These are phyloP conservation scores for Dothistroma pini DNA, from an alignment of 2,329 filamentous ascomycete species.

Conservation along the genomic window DNA sequence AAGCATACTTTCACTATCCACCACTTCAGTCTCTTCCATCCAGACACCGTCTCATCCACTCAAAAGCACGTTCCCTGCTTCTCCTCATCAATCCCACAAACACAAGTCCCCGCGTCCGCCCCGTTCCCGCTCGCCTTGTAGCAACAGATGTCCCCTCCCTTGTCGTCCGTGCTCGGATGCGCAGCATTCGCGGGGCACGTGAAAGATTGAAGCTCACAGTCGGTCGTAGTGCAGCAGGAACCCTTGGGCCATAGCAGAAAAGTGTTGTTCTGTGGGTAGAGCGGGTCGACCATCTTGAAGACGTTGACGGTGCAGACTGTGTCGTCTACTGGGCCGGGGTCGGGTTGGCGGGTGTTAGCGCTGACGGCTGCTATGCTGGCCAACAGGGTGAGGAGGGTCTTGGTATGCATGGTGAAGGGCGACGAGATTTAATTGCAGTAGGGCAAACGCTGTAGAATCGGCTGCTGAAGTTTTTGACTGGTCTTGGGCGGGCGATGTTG, in stretches of 20 bases:
- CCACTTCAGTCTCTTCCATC: too few species aligned
- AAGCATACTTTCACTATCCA: too few species aligned
- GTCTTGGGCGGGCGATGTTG: not conserved
- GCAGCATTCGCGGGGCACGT: slow-evolving; percentile 12
- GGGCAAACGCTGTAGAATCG: not conserved
- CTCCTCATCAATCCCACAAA: slow-evolving; percentile 14
- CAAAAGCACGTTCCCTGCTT: slow-evolving; percentile 17
- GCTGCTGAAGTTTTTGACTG: not conserved
- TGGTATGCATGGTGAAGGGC: not conserved
- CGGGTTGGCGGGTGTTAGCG: slow-evolving; percentile 18
- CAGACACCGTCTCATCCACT: not conserved
- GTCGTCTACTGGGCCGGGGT: slow-evolving; percentile 13
- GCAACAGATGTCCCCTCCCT: slow-evolving; percentile 16
- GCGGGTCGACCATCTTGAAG: slow-evolving; percentile 8
- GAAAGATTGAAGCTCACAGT: slow-evolving; percentile 15
- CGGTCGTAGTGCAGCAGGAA: slow-evolving; percentile 18
- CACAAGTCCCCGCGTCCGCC: slow-evolving; percentile 11
- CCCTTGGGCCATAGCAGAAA: slow-evolving; percentile 16
- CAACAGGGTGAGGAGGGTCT: slow-evolving; percentile 42
- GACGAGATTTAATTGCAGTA: not conserved
- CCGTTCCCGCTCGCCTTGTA: slow-evolving; percentile 15
- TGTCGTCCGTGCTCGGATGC: slow-evolving; percentile 6
- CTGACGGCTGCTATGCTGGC: slow-evolving; percentile 33
- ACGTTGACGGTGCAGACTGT: slow-evolving; percentile 30
- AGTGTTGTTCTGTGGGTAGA: slow-evolving; percentile 14